Evolutionary conservation across 768 basidiomycete genomes (phyloP).

Genomic region (Myochromella boudieri): DNA sequence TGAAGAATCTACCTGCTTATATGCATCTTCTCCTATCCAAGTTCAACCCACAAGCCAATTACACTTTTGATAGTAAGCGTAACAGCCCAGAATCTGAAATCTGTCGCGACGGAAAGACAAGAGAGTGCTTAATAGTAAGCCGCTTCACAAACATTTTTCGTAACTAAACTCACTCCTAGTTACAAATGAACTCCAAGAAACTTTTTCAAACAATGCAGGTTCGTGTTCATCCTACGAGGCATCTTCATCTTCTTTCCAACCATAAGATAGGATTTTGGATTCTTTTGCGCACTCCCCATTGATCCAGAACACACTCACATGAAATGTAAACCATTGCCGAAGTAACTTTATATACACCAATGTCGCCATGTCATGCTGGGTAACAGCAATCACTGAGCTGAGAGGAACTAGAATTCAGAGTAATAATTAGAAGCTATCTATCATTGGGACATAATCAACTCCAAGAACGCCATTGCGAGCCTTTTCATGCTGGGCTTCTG

Average conservation of each 20-base stretch:
- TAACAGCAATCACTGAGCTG: no score
- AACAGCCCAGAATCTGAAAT: conserved; percentile 57
- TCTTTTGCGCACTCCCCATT: conserved; percentile 68
- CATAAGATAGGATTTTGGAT: conserved; percentile 52
- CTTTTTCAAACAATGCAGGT: conserved; percentile 78
- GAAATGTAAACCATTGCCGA: conserved; percentile 66
- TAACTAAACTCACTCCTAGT: conserved; percentile 29
- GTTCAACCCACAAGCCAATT: conserved; percentile 49
- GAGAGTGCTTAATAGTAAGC: conserved; percentile 62
- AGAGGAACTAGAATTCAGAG: no score
- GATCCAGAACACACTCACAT: conserved; percentile 67
- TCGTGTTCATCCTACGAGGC: conserved; percentile 6
- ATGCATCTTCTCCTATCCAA: no score
- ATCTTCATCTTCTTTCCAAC: neutral
- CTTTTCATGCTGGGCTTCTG: conserved; percentile 59
- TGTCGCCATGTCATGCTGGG: no score
- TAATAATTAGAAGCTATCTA: no score
- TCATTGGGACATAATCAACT: conserved; percentile 38
- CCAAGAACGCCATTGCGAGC: conserved; percentile 64
- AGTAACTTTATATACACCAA: conserved; percentile 24
- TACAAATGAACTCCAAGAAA: conserved; percentile 61
- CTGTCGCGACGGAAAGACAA: conserved; percentile 47
- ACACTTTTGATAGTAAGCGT: conserved; percentile 64
- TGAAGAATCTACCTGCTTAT: no score
- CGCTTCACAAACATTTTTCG: neutral